These are phyloP conservation scores for Alternaria sp. DNA, from an alignment of 2,329 filamentous ascomycete species.

Conservation along the genomic window DNA sequence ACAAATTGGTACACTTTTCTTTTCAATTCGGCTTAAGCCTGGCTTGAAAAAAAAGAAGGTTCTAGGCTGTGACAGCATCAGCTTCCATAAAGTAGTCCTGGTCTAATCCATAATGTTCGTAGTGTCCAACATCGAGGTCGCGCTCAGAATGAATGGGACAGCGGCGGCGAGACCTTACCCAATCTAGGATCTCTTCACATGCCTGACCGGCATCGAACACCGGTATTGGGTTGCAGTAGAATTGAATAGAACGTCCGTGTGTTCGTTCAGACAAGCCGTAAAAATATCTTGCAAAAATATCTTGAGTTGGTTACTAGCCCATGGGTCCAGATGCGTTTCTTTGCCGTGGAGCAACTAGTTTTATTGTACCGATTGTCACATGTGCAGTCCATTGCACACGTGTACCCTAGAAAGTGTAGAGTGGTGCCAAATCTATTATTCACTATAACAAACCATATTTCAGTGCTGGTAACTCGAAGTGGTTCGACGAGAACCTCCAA, in stretches of 20 bases:
- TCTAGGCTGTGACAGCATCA: not conserved
- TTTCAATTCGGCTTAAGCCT: not conserved
- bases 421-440: not conserved
- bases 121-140: not conserved
- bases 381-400: not conserved
- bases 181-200: not conserved
- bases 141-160: not conserved
- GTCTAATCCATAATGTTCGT: not conserved
- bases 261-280: not conserved
- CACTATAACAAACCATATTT: not conserved
- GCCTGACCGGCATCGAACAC: not conserved
- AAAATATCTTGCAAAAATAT: not conserved
- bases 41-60: not conserved
- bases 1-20: not conserved
- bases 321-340: not conserved
- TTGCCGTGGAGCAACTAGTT: not conserved
- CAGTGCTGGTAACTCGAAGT: not conserved
- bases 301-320: not conserved
- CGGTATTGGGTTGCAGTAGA: not conserved
- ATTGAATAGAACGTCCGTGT: not conserved
- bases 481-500: not conserved
- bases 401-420: not conserved
- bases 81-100: not conserved
- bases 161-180: not conserved
- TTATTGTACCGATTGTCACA: not conserved